Evolutionary conservation across 2,329 filamentous ascomycete species (phyloP), one percentile per base, ranked within the genome.

Genomic region (Botrytis medusae): DNA sequence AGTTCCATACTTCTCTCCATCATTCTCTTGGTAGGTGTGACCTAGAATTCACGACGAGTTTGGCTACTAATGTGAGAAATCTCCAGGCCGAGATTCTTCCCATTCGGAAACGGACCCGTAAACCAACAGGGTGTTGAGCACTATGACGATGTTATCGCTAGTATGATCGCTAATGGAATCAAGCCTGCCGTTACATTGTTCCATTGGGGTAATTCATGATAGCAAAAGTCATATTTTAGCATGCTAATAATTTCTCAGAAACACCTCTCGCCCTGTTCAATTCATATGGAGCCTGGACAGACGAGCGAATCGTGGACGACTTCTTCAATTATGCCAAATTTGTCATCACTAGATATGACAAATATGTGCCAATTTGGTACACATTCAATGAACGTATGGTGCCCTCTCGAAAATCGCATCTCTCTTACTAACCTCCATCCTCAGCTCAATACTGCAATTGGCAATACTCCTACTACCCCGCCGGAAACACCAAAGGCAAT

Each of bases 241-340:
- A 20, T 34, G 65, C 73, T 75, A 25, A 74, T n/a, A 22, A 4
- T 32, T 8, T 29, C 20, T 22, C 42, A 78, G 77, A 79, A 73
- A 63, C 78, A 25, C 79, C 78, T 29, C 76, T 79, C n/a, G 75
- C 76, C 29, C 78, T 86, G 72, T 80, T 85, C 62, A 83, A 84
- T 75, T 75, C 79, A 54, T 84, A 85, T 57, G 84, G 84, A 0
- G 84, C 78, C 1, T 85, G 84, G 77, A 82, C 85, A 42, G 85
- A 87, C 62, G 80, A 83, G 46, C 83, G 83, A 2, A 87, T 87
- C 44, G 80, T 84, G 16, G 85, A 86, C 54, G 84, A 85, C 22
- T 88, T 86, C 76, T 83, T 87, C 1, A 82, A 87, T 77, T 88
- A 88, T 72, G 86, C 84, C 57, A 86, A 87, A 72, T 83, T 87